phyloP scores from a whole-genome alignment of 1,284 basidiomycete species.

The Neotropicomus parvogracilis region DNA sequence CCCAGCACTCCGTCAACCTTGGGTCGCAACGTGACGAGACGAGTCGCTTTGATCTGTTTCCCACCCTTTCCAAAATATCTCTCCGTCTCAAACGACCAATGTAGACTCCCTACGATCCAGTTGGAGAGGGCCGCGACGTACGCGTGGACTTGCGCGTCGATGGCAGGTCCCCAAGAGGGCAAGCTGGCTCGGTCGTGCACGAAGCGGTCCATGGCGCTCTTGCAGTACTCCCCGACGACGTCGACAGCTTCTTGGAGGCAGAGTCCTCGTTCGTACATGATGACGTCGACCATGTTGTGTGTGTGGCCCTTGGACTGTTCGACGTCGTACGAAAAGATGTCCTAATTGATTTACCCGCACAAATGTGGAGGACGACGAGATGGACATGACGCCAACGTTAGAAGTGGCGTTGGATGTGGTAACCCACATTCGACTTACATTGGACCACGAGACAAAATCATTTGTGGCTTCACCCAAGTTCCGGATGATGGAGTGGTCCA shows the following conservation, averaged over 20 bases:
- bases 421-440: conserved; percentile 3
- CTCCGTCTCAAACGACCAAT: conserved; percentile 56
- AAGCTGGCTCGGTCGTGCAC: conserved; percentile 41
- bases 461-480: no score
- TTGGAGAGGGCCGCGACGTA: conserved; percentile 58
- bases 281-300: conserved; percentile 64
- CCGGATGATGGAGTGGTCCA: no score
- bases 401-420: no score
- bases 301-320: conserved; percentile 63
- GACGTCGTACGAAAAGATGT: conserved; percentile 35
- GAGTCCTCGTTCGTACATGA: conserved; percentile 47
- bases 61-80: conserved; percentile 57
- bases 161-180: conserved; percentile 54
- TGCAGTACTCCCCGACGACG: conserved; percentile 59
- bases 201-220: conserved; percentile 55
- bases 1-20: neutral
- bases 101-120: conserved; percentile 55
- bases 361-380: no score
- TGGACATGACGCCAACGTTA: no score
- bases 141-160: conserved; percentile 50
- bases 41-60: conserved; percentile 44
- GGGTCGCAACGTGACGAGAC: conserved; percentile 47
- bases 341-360: no score
- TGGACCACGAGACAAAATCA: no score
- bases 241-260: conserved; percentile 55